phyloP scores from a whole-genome alignment of 2,329 filamentous ascomycete species.

The Aspergillus ruber region DNA sequence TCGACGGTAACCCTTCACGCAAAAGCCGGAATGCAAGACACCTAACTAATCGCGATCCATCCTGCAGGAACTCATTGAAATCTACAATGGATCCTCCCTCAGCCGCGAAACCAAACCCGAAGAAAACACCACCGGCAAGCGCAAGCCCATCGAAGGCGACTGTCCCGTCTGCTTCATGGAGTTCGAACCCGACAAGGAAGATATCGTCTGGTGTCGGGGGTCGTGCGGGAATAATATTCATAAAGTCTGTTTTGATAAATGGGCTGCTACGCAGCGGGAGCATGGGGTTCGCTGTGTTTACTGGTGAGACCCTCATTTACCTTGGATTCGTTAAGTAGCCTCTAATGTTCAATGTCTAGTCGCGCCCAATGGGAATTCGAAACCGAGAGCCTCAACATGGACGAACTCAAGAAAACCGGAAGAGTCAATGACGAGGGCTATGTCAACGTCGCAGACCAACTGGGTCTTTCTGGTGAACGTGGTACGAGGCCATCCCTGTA shows the following conservation, averaged over 20 bases:
- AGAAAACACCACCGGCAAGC: slow-evolving; percentile 41
- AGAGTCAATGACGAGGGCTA: slow-evolving; percentile 35
- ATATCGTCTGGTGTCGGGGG: slow-evolving; percentile 53
- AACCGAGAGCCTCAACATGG: slow-evolving; percentile 21
- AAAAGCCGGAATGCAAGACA: background rate
- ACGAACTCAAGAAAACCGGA: slow-evolving; percentile 24
- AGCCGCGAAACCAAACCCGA: slow-evolving; percentile 35
- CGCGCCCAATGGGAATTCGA: slow-evolving; percentile 37
- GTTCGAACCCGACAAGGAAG: slow-evolving; percentile 41
- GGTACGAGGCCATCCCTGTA: slow-evolving; percentile 27
- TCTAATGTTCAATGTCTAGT: slow-evolving; percentile 16
- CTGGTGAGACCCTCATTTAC: slow-evolving; percentile 27
- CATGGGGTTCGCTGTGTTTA: slow-evolving; percentile 39
- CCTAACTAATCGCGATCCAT: background rate
- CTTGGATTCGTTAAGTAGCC: background rate
- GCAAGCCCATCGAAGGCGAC: slow-evolving; percentile 55
- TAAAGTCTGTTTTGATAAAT: slow-evolving; percentile 50
- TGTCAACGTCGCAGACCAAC: slow-evolving; percentile 38
- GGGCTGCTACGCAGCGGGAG: slow-evolving; percentile 35
- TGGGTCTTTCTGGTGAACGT: slow-evolving; percentile 35
- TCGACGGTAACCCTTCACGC: slow-evolving; percentile 30
- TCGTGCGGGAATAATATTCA: slow-evolving; percentile 61
- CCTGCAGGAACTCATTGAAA: slow-evolving; percentile 47
- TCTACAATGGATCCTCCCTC: slow-evolving; percentile 49
- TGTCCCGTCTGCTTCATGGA: slow-evolving; percentile 59